Evolutionary conservation across 2,329 filamentous ascomycete species (phyloP).

Genomic region (Raffaelea deltoideospora): DNA sequence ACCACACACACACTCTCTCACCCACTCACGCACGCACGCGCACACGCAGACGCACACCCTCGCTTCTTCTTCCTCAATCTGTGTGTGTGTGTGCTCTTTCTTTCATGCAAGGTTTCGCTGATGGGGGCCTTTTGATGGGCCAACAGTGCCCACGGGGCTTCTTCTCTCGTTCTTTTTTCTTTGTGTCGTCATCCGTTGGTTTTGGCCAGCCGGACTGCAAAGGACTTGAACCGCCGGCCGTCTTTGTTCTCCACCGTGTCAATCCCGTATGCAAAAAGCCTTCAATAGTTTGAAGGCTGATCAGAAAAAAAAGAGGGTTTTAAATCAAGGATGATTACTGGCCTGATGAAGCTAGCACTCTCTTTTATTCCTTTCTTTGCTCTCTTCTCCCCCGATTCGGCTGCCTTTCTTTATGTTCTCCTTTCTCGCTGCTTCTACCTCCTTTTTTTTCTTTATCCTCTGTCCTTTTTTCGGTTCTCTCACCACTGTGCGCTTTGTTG

Average conservation of each 20-base stretch:
- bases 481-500: neutral
- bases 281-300: too few relatives aligned
- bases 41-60: too few relatives aligned
- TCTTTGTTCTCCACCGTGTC: slow-evolving; percentile 7
- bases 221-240: too few relatives aligned
- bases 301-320: neutral
- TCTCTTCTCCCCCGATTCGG: too few relatives aligned
- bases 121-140: neutral
- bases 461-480: neutral
- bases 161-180: slow-evolving; percentile 4
- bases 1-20: too few relatives aligned
- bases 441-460: neutral
- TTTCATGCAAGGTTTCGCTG: neutral
- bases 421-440: too few relatives aligned
- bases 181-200: slow-evolving; percentile 6
- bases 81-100: too few relatives aligned
- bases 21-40: too few relatives aligned
- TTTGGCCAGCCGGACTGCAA: slow-evolving; percentile 6
- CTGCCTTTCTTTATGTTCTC: too few relatives aligned
- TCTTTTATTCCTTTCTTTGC: neutral
- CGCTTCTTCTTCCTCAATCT: too few relatives aligned
- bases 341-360: too few relatives aligned
- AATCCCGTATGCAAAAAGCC: neutral
- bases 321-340: too few relatives aligned
- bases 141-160: neutral